Conservation (phyloP, 441 rosid species). For the Populus tomentosa region DNA sequence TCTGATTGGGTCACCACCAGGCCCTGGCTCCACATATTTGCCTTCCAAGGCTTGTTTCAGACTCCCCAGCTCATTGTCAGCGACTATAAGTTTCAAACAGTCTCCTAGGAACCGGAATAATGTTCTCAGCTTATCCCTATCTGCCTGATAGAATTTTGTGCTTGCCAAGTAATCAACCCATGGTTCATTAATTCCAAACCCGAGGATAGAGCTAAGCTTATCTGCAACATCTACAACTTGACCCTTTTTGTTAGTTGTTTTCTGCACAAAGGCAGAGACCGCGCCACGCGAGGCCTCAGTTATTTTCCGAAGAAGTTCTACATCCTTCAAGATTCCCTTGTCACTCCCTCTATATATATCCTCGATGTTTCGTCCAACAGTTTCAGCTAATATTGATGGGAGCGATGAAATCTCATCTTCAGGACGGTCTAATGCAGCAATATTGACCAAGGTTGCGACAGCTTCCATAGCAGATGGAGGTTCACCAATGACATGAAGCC, state of each 20-base stretch:
- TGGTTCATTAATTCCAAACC: slow-evolving; percentile 95
- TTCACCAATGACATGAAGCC: slow-evolving; percentile 96
- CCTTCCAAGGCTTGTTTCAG: slow-evolving; percentile 96
- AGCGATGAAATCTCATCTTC: slow-evolving; percentile 75
- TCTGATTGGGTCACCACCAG: slow-evolving; percentile 97
- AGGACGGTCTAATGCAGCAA: slow-evolving; percentile 89
- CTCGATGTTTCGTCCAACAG: slow-evolving; percentile 81
- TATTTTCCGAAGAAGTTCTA: slow-evolving; percentile 93
- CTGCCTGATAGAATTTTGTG: slow-evolving; percentile 89
- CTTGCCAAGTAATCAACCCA: slow-evolving; percentile 86
- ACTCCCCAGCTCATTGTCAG: slow-evolving; percentile 94
- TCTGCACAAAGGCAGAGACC: slow-evolving; percentile 67
- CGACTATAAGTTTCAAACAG: slow-evolving; percentile 82
- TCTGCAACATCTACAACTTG: slow-evolving; percentile 81
- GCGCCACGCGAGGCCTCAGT: slow-evolving; percentile 96
- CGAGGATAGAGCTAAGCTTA: slow-evolving; percentile 74
- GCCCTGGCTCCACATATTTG: slow-evolving; percentile 94
- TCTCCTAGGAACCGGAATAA: slow-evolving; percentile 81
- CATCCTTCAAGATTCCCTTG: slow-evolving; percentile 88
- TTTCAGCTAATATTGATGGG: slow-evolving; percentile 80
- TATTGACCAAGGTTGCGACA: slow-evolving; percentile 96
- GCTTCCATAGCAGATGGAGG: slow-evolving; percentile 99
- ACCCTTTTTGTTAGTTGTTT: slow-evolving; percentile 79
- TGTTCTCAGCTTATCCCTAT: slow-evolving; percentile 72
- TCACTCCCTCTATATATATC: slow-evolving; percentile 83